These are phyloP conservation scores for Cystobasidium pallidum DNA, from an alignment of 1,284 basidiomycete species.

Conservation along the genomic window DNA sequence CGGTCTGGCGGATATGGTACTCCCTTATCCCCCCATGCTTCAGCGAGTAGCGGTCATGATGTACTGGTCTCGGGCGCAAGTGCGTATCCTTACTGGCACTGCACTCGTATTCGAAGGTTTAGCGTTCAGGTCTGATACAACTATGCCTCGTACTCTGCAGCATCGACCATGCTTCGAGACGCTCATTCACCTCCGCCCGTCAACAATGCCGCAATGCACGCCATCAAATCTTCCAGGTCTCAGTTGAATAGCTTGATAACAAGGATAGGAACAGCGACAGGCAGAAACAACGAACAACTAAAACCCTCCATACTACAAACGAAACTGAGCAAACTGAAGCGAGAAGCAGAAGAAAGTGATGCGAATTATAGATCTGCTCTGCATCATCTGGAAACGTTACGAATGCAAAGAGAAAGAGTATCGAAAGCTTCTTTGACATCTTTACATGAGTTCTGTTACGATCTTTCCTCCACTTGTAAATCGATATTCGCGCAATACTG, in stretches of 20 bases:
- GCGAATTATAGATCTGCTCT: conserved; percentile 56
- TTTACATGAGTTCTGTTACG: conserved; percentile 37
- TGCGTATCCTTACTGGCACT: neutral
- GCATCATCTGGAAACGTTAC: conserved; percentile 89
- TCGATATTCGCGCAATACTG: conserved; percentile 40
- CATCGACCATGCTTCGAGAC: conserved; percentile 35
- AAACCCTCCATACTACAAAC: conserved; percentile 30
- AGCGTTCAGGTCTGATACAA: no score
- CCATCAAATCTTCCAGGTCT: conserved; percentile 37
- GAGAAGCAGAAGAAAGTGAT: conserved; percentile 86
- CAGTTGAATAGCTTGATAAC: conserved; percentile 44
- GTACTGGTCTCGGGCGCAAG: conserved; percentile 28
- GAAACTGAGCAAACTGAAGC: conserved; percentile 69
- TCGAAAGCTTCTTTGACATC: conserved; percentile 32
- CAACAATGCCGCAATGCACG: conserved; percentile 38
- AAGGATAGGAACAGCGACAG: conserved; percentile 33
- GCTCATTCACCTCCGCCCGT: conserved; percentile 39
- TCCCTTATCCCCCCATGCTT: conserved; percentile 8
- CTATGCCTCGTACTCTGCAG: neutral
- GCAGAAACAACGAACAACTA: conserved; percentile 16
- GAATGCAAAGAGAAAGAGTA: conserved; percentile 58
- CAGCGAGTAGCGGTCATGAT: conserved; percentile 17
- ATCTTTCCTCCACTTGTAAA: conserved; percentile 22
- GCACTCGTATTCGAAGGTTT: neutral
- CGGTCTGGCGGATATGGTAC: conserved; percentile 16